Evolutionary conservation across 2,329 filamentous ascomycete genomes (phyloP).

Genomic region (Parafenestella ontariensis): DNA sequence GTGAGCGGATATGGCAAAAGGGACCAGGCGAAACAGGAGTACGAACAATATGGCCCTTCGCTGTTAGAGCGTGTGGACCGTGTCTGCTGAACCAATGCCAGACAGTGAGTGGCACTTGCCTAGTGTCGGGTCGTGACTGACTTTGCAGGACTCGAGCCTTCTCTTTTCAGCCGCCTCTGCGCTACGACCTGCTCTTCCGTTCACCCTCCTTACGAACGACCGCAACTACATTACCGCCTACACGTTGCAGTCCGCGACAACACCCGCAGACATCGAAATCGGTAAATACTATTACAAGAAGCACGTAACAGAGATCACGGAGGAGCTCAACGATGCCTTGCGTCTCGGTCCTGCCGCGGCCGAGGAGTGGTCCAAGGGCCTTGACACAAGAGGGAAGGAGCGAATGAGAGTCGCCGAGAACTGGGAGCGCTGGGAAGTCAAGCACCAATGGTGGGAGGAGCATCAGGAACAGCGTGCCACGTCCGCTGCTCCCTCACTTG

Average conservation of each 20-base stretch:
- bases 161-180: constrained; percentile 68
- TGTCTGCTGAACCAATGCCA: constrained; percentile 68
- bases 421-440: constrained; percentile 77
- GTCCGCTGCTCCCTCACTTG: constrained; percentile 24
- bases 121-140: constrained; percentile 24
- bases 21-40: constrained; percentile 69
- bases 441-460: constrained; percentile 37
- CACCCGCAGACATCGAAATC: constrained; percentile 58
- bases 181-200: constrained; percentile 73
- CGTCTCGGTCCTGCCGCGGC: constrained; percentile 71
- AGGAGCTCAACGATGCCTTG: constrained; percentile 69
- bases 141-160: constrained; percentile 71
- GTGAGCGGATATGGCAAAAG: constrained; percentile 59
- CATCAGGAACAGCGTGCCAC: constrained; percentile 18
- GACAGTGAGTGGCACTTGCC: constrained; percentile 63
- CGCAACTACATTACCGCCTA: constrained; percentile 66
- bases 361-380: constrained; percentile 81
- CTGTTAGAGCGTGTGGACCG: constrained; percentile 67
- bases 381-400: constrained; percentile 68
- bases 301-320: constrained; percentile 68
- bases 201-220: constrained; percentile 69
- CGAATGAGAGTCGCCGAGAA: constrained; percentile 67
- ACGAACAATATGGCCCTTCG: constrained; percentile 75
- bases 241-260: constrained; percentile 61
- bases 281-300: constrained; percentile 71